A percentile compares a stretch with the other conserved stretches of the same genome.
These are phyloP conservation scores for Samsoniella hepiali DNA, from an alignment of 2,329 filamentous ascomycete species.

Conservation along the genomic window DNA sequence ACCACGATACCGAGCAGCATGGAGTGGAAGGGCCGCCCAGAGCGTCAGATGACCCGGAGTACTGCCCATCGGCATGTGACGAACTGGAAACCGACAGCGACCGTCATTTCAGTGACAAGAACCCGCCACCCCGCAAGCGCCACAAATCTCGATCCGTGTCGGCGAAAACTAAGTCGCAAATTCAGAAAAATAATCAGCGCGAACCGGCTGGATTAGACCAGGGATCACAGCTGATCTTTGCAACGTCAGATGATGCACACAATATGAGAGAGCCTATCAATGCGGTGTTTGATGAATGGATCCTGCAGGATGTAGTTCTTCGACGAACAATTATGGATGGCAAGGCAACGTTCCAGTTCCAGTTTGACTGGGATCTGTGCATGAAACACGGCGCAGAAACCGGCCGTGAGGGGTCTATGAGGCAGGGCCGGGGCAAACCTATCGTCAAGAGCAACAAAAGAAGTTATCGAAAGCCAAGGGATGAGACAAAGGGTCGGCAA, in stretches of 20 bases:
- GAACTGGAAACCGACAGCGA: conserved; percentile 1
- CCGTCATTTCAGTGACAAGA: neutral
- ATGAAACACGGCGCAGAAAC: neutral
- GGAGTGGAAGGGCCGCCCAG: neutral
- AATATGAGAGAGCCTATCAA: neutral
- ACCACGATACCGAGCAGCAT: neutral
- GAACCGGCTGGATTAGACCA: neutral
- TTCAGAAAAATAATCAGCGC: neutral
- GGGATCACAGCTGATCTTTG: neutral
- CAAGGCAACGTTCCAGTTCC: conserved; percentile 18
- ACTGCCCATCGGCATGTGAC: neutral
- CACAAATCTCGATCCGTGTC: neutral
- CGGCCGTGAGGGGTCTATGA: neutral
- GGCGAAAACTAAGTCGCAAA: neutral
- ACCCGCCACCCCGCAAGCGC: neutral
- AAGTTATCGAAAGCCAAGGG: neutral
- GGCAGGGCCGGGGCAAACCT: neutral
- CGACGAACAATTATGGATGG: conserved; percentile 18
- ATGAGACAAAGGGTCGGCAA: neutral
- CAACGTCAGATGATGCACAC: neutral
- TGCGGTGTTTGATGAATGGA: conserved; percentile 18
- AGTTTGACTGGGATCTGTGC: conserved; percentile 16
- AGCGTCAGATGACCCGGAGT: conserved; percentile 3
- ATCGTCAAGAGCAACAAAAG: neutral
- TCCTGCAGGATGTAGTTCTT: conserved; percentile 17